Evolutionary conservation across 371 early-diverging fungal genomes (phyloP), one percentile per base, ranked within the genome.

Genomic region (Circinella minor): DNA sequence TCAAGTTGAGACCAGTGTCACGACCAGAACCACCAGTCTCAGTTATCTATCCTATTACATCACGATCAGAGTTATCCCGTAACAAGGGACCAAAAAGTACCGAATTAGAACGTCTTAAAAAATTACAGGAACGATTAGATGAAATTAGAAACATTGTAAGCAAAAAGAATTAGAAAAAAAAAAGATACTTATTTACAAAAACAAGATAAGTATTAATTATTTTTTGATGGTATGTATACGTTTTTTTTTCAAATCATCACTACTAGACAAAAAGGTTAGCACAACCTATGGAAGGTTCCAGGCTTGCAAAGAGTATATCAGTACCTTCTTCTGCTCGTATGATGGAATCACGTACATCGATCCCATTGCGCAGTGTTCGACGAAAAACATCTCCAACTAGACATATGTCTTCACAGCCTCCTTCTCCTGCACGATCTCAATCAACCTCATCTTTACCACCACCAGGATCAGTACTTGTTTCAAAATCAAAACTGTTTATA

Each of bases 91-190:
- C n/a, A 18, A 57, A 57, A 57, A 34, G 27, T 8, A 57, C 18
- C 36, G 65, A 65, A 37, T n/a, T 65, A 1, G 48, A 36, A 4
- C 65, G 65, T 8, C 65, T 65, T 37, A 54, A 65, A 51, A 46
- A 36, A 20, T 37, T 65, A 4, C 65, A 65, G 51, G 37, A 36
- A 65, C 43, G 54, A 18, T 54, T 65, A 13, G 54, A 65, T 36
- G 51, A 46, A 15, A 57, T 57, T n/a, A 57, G 57, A n/a, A 57
- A 57, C 36, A 57, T 57, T 57, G 57, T 57, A 57, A 57, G 57
- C 15, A 17, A 47, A 15, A 11, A 47, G 9, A 15, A 47, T 1
- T 15, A 47, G 15, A 47, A n/a, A n/a, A n/a, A n/a, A n/a, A n/a
- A n/a, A n/a, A n/a, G n/a, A n/a, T n/a, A n/a, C 1, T 47, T 9